These are phyloP conservation scores for Cunninghamia lanceolata DNA, from an alignment of 75 land plant genomes.

Conservation along the genomic window DNA sequence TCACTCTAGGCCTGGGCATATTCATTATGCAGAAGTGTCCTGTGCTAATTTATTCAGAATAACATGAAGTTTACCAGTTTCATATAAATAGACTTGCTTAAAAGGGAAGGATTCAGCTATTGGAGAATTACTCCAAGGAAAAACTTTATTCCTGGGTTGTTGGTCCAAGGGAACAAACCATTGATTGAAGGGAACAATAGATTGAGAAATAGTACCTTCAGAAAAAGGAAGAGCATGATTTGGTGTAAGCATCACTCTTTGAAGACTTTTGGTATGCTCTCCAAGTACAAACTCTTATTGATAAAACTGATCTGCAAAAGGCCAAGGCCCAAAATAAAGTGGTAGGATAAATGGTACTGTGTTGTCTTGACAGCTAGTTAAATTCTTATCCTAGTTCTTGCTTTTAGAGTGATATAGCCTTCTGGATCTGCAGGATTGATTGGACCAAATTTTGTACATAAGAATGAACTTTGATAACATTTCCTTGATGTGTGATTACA, in stretches of 20 bases:
- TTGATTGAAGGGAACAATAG: too few species aligned
- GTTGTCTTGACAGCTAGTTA: neutral
- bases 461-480: neutral
- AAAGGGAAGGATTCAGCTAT: too few species aligned
- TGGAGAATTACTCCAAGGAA: neutral
- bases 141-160: neutral
- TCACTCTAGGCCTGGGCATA: too few species aligned
- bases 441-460: neutral
- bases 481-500: neutral
- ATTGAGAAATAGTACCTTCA: too few species aligned
- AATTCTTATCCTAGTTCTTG: neutral
- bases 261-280: neutral
- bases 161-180: too few species aligned
- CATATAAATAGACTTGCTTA: too few species aligned
- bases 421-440: neutral
- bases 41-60: too few species aligned
- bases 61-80: too few species aligned
- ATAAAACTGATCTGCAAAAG: neutral
- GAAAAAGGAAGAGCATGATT: too few species aligned
- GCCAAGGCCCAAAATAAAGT: neutral
- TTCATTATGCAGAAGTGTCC: too few species aligned
- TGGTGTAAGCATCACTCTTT: too few species aligned
- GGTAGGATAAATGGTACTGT: neutral
- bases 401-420: neutral
- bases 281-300: neutral